Base-by-base conservation (phyloP, 371 early-diverging fungal genomes). In the Apophysomyces elegans region DNA sequence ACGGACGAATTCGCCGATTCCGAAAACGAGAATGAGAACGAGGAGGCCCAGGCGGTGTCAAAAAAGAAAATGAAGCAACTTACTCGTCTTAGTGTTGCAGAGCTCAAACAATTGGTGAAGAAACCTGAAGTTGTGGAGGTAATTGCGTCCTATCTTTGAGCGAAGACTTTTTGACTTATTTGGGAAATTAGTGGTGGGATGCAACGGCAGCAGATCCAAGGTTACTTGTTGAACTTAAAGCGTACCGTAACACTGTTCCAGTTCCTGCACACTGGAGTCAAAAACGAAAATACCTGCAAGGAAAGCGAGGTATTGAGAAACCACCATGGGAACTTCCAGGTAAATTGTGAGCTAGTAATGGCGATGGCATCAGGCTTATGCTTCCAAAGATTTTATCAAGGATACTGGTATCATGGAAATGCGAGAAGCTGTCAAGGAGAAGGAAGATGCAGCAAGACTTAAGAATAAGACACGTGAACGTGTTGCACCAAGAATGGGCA, bases 371-470 rank as follows among this genome's bases (percentile, higher is more conserved):
- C 38, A 7, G 1, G 26, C 4, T 32, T 45, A 21, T 18, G 57
- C 6, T 50, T 43, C 4, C 59, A 1, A 70, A 86, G 96, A 95
- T 56, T 99, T 96, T 71, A 98, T 99, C 75, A 93, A 93, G 78
- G 95, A 91, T 14, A 99, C 99, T 0, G 99, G 99, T 39, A 96
- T 99, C 70, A 95, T 92, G 92, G 95, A 97, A 73, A 90, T 99
- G 86, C 89, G 99, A 61, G 90, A 92, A 36, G 89, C 95, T 3
- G 92, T 92, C 39, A 88, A 86, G 74, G 96, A 95, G 59, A 95
- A 93, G 69, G 96, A 92, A 62, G 72, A 93, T 56, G 88, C 88
- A 1, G 80, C 87, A 18, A 89, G 83, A 38, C 77, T 94, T 35
- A 94, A 95, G 74, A 74, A 87, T n/a, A 96, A 96, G 74, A 92